A percentile compares a stretch with the other conserved stretches of the same genome.
phyloP scores from a whole-genome alignment of 1,284 basidiomycete genomes.

The Coniophora puteana region DNA sequence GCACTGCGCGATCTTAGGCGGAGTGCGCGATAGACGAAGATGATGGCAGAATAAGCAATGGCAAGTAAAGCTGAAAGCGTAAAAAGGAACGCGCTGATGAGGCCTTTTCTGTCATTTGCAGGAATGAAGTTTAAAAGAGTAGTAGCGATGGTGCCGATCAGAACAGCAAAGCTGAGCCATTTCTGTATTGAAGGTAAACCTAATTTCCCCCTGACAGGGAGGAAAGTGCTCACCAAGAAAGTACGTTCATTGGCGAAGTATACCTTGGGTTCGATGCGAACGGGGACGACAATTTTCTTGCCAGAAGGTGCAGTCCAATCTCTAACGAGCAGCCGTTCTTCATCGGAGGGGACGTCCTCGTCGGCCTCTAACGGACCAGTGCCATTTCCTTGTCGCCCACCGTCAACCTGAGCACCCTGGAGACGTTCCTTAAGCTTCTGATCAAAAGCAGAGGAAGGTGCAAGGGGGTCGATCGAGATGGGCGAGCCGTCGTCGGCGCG shows the following conservation, averaged over 20 bases:
- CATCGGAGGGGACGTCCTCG: conserved; percentile 34
- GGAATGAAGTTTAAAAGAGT: conserved; percentile 87
- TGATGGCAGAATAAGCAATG: conserved; percentile 84
- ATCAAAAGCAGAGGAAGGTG: conserved; percentile 79
- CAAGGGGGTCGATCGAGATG: conserved; percentile 81
- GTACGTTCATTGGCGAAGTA: conserved; percentile 96
- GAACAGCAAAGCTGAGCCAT: conserved; percentile 93
- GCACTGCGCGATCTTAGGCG: conserved; percentile 74
- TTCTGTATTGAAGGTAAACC: conserved; percentile 44
- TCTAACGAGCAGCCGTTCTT: conserved; percentile 62
- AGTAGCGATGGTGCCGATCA: conserved; percentile 87
- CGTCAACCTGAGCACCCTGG: conserved; percentile 30
- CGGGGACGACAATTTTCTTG: conserved; percentile 89
- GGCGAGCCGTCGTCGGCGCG: conserved; percentile 20
- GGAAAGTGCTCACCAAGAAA: conserved; percentile 60
- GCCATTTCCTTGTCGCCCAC: conserved; percentile 28
- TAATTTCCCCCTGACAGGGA: conserved; percentile 11
- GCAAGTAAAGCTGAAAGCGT: conserved; percentile 87
- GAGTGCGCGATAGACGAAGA: conserved; percentile 85
- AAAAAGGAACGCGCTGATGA: conserved; percentile 85
- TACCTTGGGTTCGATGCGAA: conserved; percentile 96
- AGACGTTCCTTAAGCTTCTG: conserved; percentile 69
- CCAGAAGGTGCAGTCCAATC: conserved; percentile 83
- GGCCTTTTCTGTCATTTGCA: conserved; percentile 71
- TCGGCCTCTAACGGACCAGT: conserved; percentile 34